Percentiles rank a stretch among this genome's conserved stretches.
Evolutionary conservation across 176 grass and related monocot genomes (phyloP).

Genomic region (Poa pratensis): DNA sequence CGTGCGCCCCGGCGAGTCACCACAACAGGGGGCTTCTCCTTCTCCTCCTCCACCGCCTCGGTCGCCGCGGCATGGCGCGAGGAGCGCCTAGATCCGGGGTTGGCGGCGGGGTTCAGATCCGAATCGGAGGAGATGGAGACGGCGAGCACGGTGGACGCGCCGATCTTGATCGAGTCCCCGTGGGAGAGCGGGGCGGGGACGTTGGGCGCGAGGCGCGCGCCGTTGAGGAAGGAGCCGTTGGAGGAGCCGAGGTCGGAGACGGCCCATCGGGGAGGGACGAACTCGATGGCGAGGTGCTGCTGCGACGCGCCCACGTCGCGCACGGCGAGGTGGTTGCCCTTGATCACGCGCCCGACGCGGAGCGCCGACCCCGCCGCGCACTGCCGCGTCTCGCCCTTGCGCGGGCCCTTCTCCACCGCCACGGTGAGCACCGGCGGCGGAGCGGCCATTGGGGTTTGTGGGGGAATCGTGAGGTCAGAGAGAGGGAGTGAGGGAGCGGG

Average conservation of each 20-base stretch:
- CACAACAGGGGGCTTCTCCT: slow-evolving; percentile 18
- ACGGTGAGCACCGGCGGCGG: slow-evolving; percentile 60
- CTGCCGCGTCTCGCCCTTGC: slow-evolving; percentile 51
- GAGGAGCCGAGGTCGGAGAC: slow-evolving; percentile 75
- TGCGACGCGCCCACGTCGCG: slow-evolving; percentile 81
- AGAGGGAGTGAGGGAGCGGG: not conserved
- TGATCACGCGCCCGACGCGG: slow-evolving; percentile 68
- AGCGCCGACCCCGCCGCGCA: slow-evolving; percentile 37
- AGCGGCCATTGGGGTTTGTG: slow-evolving; percentile 46
- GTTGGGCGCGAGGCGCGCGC: slow-evolving; percentile 39
- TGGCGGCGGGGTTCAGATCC: not conserved
- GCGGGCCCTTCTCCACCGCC: slow-evolving; percentile 69
- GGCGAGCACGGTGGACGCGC: slow-evolving; percentile 58
- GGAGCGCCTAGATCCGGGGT: slow-evolving; percentile 32
- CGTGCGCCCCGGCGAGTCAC: slow-evolving; percentile 22
- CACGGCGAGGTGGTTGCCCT: slow-evolving; percentile 71
- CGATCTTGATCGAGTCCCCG: slow-evolving; percentile 80
- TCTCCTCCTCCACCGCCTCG: slow-evolving; percentile 32
- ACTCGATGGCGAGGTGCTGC: slow-evolving; percentile 68
- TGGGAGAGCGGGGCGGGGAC: slow-evolving; percentile 56
- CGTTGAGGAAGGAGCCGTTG: slow-evolving; percentile 84
- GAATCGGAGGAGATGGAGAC: slow-evolving; percentile 51
- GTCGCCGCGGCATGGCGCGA: not conserved
- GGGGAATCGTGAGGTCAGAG: not conserved
- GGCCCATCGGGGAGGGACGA: slow-evolving; percentile 60